Conservation (phyloP, 148 eudicot species). For the Rhododendron vialii region DNA sequence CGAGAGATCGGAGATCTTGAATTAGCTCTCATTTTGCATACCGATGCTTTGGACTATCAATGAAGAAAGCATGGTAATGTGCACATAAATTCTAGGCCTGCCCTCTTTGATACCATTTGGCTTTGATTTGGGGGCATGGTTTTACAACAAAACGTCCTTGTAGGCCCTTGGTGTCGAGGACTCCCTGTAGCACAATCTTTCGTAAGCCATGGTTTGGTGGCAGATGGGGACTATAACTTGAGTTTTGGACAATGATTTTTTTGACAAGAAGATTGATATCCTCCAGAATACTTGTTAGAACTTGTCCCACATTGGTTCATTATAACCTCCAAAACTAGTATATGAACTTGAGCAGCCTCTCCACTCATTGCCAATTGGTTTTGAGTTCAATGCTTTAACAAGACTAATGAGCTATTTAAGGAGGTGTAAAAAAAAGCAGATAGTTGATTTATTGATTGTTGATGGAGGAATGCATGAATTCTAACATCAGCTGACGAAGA, state of each 20-base stretch:
- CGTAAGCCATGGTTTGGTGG: not conserved
- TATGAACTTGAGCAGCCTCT: too few species aligned
- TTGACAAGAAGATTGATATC: not conserved
- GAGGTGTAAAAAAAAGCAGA: not conserved
- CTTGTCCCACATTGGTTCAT: too few species aligned
- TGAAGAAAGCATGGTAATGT: too few species aligned
- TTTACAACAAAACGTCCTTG: too few species aligned
- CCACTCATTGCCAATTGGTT: too few species aligned
- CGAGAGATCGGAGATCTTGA: conserved; percentile 32
- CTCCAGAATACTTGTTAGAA: not conserved
- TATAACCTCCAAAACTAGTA: too few species aligned
- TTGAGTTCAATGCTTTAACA: too few species aligned
- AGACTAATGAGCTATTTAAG: not conserved
- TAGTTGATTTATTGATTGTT: not conserved
- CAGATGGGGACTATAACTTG: not conserved
- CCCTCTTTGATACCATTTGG: too few species aligned
- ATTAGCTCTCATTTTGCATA: conserved; percentile 35
- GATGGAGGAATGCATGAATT: not conserved
- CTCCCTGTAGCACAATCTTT: not conserved
- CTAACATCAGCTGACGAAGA: not conserved
- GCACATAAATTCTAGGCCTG: too few species aligned
- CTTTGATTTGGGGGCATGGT: too few species aligned
- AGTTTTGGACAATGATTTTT: not conserved
- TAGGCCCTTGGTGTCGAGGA: conserved; percentile 13
- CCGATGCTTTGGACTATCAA: too few species aligned